A percentile compares a stretch with the other conserved stretches of the same genome.
Conservation (phyloP, 495 filamentous ascomycete genomes). For the Trichodelitschia bisporula region DNA sequence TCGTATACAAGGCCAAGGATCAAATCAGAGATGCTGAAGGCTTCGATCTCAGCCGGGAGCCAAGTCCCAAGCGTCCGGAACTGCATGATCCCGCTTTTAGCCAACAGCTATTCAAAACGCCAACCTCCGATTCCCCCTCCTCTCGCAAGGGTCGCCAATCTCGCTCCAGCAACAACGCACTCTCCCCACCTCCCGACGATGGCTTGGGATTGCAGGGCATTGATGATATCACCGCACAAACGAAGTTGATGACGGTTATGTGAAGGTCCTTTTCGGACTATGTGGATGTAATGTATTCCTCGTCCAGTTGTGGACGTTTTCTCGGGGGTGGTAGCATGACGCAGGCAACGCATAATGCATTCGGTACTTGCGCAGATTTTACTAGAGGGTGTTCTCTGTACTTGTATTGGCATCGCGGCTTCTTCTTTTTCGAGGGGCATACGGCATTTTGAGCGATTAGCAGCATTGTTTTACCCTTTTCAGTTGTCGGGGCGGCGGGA, state of each 20-base stretch:
- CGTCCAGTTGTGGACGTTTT: no score
- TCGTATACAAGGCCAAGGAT: constrained; percentile 62
- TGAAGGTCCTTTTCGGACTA: no score
- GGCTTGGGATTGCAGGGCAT: background rate
- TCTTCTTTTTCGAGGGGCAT: no score
- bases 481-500: no score
- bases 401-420: no score
- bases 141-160: constrained; percentile 14
- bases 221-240: constrained; percentile 24
- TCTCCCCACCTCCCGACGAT: background rate
- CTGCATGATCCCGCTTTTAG: constrained; percentile 12
- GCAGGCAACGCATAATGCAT: no score
- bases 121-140: constrained; percentile 17
- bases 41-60: constrained; percentile 26
- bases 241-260: constrained; percentile 46
- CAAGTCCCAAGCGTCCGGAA: constrained; percentile 21
- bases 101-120: constrained; percentile 4
- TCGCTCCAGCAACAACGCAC: constrained; percentile 23
- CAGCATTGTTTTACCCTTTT: no score
- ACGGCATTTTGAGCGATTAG: no score
- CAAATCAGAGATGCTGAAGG: constrained; percentile 25
- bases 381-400: no score
- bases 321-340: no score
- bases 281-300: no score
- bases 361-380: no score